Evolutionary conservation across 352 stramenopile species (phyloP).

Genomic region (Phytophthora cactorum): DNA sequence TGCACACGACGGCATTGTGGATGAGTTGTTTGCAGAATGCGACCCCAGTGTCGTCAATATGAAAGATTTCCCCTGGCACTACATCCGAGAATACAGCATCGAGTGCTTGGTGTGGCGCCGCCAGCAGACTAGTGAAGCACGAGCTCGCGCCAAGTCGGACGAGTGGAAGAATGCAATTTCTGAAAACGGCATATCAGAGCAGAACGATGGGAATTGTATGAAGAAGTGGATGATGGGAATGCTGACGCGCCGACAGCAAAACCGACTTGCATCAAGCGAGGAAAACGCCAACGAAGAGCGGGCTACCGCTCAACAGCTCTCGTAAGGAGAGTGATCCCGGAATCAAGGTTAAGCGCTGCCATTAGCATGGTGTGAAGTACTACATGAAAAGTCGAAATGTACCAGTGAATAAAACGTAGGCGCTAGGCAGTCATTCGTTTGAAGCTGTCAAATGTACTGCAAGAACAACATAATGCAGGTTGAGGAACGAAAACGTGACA

Average conservation of each 20-base stretch:
- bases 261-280: constrained; percentile 38
- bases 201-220: constrained; percentile 14
- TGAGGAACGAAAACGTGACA: constrained; percentile 3
- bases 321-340: constrained; percentile 5
- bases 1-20: constrained; percentile 49
- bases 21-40: constrained; percentile 62
- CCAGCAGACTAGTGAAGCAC: constrained; percentile 21
- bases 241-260: constrained; percentile 41
- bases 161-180: constrained; percentile 27
- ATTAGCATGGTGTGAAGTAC: constrained; percentile 25
- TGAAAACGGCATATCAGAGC: constrained; percentile 15
- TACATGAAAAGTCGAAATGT: constrained; percentile 20
- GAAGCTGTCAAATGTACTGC: neutral
- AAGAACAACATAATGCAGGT: neutral
- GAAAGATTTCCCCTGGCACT: constrained; percentile 54
- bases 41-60: constrained; percentile 31
- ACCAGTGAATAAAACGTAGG: constrained; percentile 18
- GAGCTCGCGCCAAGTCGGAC: constrained; percentile 16
- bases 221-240: constrained; percentile 43
- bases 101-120: constrained; percentile 35
- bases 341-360: constrained; percentile 16
- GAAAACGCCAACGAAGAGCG: constrained; percentile 34
- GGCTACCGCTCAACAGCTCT: constrained; percentile 7
- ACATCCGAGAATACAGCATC: constrained; percentile 48
- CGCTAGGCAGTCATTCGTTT: no score